phyloP scores from a whole-genome alignment of 805 yeast species.

The Zygoascus bituminiphila region DNA sequence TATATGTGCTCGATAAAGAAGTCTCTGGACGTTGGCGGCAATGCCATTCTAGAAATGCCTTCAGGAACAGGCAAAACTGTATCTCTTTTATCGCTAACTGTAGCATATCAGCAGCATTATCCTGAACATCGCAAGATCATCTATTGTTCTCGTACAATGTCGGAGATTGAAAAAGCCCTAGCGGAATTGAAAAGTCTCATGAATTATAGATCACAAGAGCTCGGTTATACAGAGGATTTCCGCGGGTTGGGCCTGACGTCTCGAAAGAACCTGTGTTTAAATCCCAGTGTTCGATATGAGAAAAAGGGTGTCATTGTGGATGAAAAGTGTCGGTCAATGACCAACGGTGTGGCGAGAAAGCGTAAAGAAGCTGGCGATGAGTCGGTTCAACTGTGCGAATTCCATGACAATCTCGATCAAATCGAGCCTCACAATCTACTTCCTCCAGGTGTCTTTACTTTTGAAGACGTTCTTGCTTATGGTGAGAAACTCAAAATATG shows the following conservation, averaged over 20 bases:
- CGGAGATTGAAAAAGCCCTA: conserved; percentile 95
- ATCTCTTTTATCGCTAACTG: conserved; percentile 79
- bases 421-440: conserved; percentile 80
- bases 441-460: conserved; percentile 91
- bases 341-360: conserved; percentile 79
- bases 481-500: conserved; percentile 78
- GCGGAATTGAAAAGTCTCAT: conserved; percentile 82
- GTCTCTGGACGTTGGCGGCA: conserved; percentile 93
- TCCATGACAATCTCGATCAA: conserved; percentile 82
- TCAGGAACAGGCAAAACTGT: conserved; percentile 99
- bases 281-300: conserved; percentile 80
- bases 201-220: conserved; percentile 74
- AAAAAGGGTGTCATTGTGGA: conserved; percentile 89
- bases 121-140: conserved; percentile 92
- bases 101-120: conserved; percentile 88
- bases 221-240: conserved; percentile 84
- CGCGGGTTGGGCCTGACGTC: conserved; percentile 90
- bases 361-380: conserved; percentile 53
- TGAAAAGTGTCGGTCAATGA: conserved; percentile 90
- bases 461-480: conserved; percentile 70
- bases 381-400: conserved; percentile 65
- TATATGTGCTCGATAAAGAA: conserved; percentile 95
- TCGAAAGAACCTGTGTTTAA: conserved; percentile 89
- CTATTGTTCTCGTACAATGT: conserved; percentile 99
- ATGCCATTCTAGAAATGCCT: conserved; percentile 96